These are phyloP conservation scores for Lantana camara DNA, from an alignment of 257 asterid genomes.

Conservation along the genomic window DNA sequence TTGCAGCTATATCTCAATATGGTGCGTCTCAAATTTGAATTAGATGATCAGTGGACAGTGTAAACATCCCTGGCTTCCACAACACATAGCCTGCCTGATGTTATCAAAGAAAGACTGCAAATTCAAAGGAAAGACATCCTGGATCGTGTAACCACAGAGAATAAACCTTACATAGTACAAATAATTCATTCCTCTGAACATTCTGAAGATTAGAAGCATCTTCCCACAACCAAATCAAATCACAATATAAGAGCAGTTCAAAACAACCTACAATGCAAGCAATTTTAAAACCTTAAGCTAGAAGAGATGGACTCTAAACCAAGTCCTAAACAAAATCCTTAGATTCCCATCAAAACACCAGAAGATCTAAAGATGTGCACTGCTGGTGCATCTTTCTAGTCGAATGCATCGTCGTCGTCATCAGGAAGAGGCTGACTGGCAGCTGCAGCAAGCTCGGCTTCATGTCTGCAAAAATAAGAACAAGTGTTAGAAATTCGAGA, in stretches of 20 bases:
- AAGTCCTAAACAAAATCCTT: conserved; percentile 17
- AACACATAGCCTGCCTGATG: no score
- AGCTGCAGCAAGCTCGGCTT: conserved; percentile 63
- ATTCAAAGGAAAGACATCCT: no score
- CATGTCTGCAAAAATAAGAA: conserved; percentile 50
- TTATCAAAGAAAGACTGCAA: no score
- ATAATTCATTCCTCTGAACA: conserved; percentile 16
- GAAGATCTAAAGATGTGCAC: not conserved
- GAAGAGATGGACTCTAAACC: not conserved
- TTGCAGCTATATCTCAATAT: no score
- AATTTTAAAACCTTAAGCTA: conserved; percentile 3
- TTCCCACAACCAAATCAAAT: conserved; percentile 17
- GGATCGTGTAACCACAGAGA: no score
- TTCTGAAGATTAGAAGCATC: conserved; percentile 28
- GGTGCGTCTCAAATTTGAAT: no score
- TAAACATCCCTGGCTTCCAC: no score
- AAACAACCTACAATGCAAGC: conserved; percentile 13
- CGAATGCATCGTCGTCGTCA: conserved; percentile 79
- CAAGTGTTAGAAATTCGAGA: not conserved
- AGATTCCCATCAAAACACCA: not conserved
- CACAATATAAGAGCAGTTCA: conserved; percentile 16
- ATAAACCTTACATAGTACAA: conserved; percentile 26
- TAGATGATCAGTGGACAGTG: no score
- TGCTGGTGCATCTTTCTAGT: conserved; percentile 29
- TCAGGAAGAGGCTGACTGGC: conserved; percentile 89